Evolutionary conservation across 139 green algal species (phyloP).

Genomic region (Chlamydomonas sp.): DNA sequence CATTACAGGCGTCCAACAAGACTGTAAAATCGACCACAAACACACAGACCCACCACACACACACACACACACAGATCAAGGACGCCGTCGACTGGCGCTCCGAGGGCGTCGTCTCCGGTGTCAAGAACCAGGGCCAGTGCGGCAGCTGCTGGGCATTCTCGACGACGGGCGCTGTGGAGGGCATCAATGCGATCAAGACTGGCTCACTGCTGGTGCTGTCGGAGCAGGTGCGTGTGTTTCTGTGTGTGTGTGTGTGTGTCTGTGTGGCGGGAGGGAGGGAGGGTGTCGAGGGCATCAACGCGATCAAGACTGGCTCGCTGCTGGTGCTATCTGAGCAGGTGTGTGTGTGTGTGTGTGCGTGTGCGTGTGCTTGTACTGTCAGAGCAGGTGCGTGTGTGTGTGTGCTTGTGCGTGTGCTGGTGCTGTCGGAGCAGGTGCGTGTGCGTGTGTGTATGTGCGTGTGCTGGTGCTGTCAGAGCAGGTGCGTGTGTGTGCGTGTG

Average conservation of each 20-base stretch:
- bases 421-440: constrained; percentile 8
- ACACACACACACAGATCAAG: neutral
- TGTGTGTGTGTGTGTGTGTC: too few relatives aligned
- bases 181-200: neutral
- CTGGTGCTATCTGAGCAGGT: constrained; percentile 3
- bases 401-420: neutral
- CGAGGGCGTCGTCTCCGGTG: constrained; percentile 69
- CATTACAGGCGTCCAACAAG: neutral
- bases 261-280: too few relatives aligned
- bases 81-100: constrained; percentile 80
- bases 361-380: too few relatives aligned
- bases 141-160: constrained; percentile 87
- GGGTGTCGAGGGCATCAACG: constrained; percentile 30
- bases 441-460: too few relatives aligned
- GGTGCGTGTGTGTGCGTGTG: too few relatives aligned
- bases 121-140: constrained; percentile 88
- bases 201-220: neutral
- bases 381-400: constrained; percentile 60
- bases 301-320: neutral
- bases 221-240: too few relatives aligned
- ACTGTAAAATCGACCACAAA: neutral
- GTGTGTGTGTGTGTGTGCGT: too few relatives aligned
- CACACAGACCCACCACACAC: neutral
- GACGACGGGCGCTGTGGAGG: constrained; percentile 63
- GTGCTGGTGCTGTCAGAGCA: too few relatives aligned